Conservation (phyloP, 257 asterid genomes). For the Nicotiana otophora region DNA sequence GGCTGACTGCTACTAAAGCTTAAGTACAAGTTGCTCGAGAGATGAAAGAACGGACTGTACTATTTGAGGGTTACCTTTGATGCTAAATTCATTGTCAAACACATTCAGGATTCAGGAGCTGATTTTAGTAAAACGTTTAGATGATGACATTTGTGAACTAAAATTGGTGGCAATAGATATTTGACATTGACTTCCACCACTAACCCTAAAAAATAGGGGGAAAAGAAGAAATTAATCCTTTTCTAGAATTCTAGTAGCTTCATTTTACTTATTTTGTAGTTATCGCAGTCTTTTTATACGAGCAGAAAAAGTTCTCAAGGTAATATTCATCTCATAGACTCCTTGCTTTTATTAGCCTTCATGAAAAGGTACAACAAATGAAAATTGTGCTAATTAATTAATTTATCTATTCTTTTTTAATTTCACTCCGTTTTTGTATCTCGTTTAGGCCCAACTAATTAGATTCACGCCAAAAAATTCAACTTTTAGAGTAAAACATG, state of each 20-base stretch:
- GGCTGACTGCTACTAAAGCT: not conserved
- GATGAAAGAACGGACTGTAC: constrained; percentile 25
- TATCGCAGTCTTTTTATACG: too few species aligned
- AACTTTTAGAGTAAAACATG: too few species aligned
- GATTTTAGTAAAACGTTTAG: constrained; percentile 7
- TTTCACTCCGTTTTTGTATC: too few species aligned
- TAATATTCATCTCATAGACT: too few species aligned
- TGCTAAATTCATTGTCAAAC: constrained; percentile 20
- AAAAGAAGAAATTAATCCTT: not conserved
- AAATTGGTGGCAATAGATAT: constrained; percentile 37
- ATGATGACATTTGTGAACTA: constrained; percentile 40
- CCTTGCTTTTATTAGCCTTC: too few species aligned
- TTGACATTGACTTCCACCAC: constrained; percentile 47
- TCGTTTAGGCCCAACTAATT: too few species aligned
- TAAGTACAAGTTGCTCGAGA: constrained; percentile 29
- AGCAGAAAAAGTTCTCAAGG: too few species aligned
- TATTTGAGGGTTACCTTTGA: not conserved
- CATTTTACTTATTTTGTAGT: too few species aligned
- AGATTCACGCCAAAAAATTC: too few species aligned
- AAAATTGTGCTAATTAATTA: too few species aligned
- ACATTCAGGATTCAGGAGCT: constrained; percentile 11
- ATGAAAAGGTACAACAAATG: too few species aligned
- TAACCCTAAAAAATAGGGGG: not conserved
- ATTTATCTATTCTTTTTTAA: too few species aligned
- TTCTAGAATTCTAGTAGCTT: not conserved